Conservation (phyloP, 148 eudicot genomes). For the Amaranthus palmeri region DNA sequence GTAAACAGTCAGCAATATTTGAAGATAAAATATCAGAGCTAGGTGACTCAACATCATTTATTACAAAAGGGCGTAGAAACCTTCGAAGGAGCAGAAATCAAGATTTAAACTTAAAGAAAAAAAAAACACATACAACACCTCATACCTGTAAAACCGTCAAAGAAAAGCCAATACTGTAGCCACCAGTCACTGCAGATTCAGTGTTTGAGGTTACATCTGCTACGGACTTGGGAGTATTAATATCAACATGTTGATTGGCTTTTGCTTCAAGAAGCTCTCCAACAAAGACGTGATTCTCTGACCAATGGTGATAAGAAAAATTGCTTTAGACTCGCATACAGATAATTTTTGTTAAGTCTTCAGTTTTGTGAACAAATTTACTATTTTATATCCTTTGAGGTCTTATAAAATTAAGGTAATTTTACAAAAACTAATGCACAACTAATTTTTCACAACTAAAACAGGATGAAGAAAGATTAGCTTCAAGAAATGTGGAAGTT, state of each 20-base stretch:
- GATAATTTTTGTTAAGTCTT: neutral
- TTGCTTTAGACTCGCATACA: constrained; percentile 7
- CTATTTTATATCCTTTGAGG: neutral
- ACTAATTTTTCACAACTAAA: too few relatives aligned
- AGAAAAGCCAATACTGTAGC: constrained; percentile 86
- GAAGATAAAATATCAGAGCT: neutral
- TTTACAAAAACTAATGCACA: too few relatives aligned
- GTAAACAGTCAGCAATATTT: constrained; percentile 11
- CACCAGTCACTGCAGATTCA: constrained; percentile 89
- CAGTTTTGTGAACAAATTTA: neutral
- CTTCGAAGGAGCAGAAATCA: neutral
- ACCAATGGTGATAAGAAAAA: constrained; percentile 18
- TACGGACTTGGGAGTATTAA: constrained; percentile 76
- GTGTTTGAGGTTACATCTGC: constrained; percentile 68
- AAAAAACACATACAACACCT: constrained; percentile 7
- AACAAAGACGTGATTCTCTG: constrained; percentile 93
- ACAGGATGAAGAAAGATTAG: too few relatives aligned
- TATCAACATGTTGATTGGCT: constrained; percentile 63
- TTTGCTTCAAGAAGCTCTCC: constrained; percentile 96
- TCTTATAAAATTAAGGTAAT: too few relatives aligned
- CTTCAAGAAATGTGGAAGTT: too few relatives aligned
- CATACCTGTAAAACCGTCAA: constrained; percentile 84
- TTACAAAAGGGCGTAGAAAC: neutral
- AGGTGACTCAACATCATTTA: neutral
- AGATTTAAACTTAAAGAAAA: neutral